These are phyloP conservation scores for Aspergillus sp. DNA, from an alignment of 2,329 filamentous ascomycete genomes.

Conservation along the genomic window DNA sequence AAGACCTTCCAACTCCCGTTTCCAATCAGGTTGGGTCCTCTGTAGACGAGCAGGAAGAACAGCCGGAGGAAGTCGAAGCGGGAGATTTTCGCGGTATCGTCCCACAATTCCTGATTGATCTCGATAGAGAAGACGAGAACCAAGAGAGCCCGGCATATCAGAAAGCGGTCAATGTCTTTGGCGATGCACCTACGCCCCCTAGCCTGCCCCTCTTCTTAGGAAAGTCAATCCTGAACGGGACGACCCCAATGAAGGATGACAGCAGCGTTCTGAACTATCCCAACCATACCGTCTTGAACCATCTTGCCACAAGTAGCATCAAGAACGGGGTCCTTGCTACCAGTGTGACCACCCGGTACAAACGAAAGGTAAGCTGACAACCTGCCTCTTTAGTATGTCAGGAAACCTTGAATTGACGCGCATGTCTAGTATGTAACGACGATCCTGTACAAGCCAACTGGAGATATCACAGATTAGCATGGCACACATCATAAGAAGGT, in stretches of 20 bases:
- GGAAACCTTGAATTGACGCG: constrained; percentile 14
- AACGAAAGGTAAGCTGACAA: constrained; percentile 62
- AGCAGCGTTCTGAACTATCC: constrained; percentile 96
- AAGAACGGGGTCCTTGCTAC: constrained; percentile 94
- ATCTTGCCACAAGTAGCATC: constrained; percentile 95
- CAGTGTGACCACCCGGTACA: constrained; percentile 95
- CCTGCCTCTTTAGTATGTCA: background rate
- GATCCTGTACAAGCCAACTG: constrained; percentile 92
- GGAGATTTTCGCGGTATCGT: constrained; percentile 68
- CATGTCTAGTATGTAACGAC: constrained; percentile 81
- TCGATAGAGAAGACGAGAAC: constrained; percentile 79
- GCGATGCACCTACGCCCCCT: constrained; percentile 79
- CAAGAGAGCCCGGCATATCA: constrained; percentile 73
- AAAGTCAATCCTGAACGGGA: constrained; percentile 91
- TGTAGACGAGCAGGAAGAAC: constrained; percentile 43
- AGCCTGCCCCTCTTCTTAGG: constrained; percentile 84
- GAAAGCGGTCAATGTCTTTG: constrained; percentile 70
- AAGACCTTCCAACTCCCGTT: constrained; percentile 39
- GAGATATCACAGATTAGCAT: constrained; percentile 32
- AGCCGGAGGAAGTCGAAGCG: constrained; percentile 55
- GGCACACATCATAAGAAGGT: background rate
- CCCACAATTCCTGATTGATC: constrained; percentile 78
- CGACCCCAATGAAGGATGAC: constrained; percentile 92
- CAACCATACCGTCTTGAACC: constrained; percentile 95
- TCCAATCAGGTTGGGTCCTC: constrained; percentile 30